A percentile compares a stretch with the other conserved stretches of the same genome.
These are phyloP conservation scores for Saccharomyces jurei DNA, from an alignment of 805 yeast genomes.

Conservation along the genomic window DNA sequence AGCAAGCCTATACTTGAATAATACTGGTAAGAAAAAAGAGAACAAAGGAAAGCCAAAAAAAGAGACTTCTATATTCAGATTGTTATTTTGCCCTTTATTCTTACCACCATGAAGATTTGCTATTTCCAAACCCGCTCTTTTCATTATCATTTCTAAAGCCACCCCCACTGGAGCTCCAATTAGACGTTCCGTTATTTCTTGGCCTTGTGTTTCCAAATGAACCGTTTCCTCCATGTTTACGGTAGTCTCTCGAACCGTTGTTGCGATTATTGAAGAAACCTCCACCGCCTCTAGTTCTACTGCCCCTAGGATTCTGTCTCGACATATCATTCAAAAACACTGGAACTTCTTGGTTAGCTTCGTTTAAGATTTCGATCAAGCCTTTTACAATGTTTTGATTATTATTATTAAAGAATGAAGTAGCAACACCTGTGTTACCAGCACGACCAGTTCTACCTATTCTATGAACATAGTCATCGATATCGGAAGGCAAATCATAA, in stretches of 20 bases:
- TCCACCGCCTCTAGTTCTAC: slow-evolving; percentile 46
- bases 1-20: neutral
- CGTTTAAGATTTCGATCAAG: slow-evolving; percentile 72
- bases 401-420: slow-evolving; percentile 93
- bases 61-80: neutral
- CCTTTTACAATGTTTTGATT: slow-evolving; percentile 83
- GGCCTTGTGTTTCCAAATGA: slow-evolving; percentile 1
- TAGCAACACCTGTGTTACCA: slow-evolving; percentile 95
- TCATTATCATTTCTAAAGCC: slow-evolving; percentile 24
- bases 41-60: neutral
- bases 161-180: slow-evolving; percentile 16
- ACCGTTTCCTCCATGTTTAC: slow-evolving; percentile 32
- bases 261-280: slow-evolving; percentile 31
- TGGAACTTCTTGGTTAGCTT: slow-evolving; percentile 97
- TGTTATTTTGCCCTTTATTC: neutral
- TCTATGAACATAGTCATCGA: slow-evolving; percentile 97
- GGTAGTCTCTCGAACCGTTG: slow-evolving; percentile 39
- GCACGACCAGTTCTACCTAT: slow-evolving; percentile 99
- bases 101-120: slow-evolving; percentile 4
- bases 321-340: slow-evolving; percentile 68
- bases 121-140: slow-evolving; percentile 16
- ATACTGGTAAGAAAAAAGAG: neutral
- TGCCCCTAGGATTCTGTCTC: slow-evolving; percentile 57
- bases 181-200: neutral
- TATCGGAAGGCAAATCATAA: slow-evolving; percentile 91